Evolutionary conservation across 1,284 basidiomycete species (phyloP), one percentile per base, ranked within the genome.

Genomic region (Microbotryum silenes-acaulis): DNA sequence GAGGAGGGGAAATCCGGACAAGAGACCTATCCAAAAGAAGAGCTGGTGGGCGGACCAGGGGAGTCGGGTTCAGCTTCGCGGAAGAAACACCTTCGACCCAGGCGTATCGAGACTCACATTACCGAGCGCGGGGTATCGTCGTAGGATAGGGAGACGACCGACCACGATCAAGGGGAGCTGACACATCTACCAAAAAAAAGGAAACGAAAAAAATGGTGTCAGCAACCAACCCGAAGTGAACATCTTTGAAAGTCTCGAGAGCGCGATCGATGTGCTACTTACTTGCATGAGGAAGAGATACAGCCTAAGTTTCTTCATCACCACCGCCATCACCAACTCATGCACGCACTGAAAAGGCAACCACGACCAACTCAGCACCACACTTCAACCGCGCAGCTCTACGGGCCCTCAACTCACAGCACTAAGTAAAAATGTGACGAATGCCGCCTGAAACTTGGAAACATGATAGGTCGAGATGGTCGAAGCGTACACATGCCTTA

Each of bases 301-400:
- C 77, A 89, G 81, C 71, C 85, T 74, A 60, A 96, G 81, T 79
- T 97, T 97, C 75, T 89, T 63, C 42, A 88, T 89, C n/a, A 93
- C 91, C 58, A 94, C 83, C 1, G 87, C 86, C 94, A 98, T 98
- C 62, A 98, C 92, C 53, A 98, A 80, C 75, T 97, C 94, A 73
- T 97, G 94, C 44, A 87, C 86, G 57, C 75, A 66, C n/a, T 29
- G 44, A 27, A 72, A 72, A 53, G 65, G 67, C 37, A 73, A 54
- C 8, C 31, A 31, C 31, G 7, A 31, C 31, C 31, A 31, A 31
- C 9, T 31, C 31, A 31, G 31, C 31, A 8, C 31, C 8, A 8
- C 8, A 31, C 31, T 1, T 31, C 31, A 31, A 31, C 31, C 9
- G 8, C 31, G 8, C 31, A 31, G 8, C 8, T 8, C 31, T 31